phyloP scores from a whole-genome alignment of 805 yeast species.

The Candida wancherniae region DNA sequence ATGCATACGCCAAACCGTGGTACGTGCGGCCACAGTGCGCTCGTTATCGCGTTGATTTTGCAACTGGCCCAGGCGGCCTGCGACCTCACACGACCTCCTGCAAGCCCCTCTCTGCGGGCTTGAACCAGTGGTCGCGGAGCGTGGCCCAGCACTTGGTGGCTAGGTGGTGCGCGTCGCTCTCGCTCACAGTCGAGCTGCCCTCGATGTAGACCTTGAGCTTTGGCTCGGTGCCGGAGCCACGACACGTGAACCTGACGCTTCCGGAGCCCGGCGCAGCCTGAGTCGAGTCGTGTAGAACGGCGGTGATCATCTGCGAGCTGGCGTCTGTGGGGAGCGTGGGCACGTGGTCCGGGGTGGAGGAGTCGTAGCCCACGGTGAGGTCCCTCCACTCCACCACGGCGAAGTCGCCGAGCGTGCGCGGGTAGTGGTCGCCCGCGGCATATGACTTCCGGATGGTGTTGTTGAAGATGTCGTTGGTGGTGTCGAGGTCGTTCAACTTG shows the following conservation, averaged over 20 bases:
- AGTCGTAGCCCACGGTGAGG: slow-evolving; percentile 76
- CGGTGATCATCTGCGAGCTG: slow-evolving; percentile 83
- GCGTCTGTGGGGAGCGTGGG: slow-evolving; percentile 72
- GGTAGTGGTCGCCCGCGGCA: slow-evolving; percentile 28
- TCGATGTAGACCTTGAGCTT: slow-evolving; percentile 89
- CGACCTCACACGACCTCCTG: slow-evolving; percentile 28
- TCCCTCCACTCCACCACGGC: slow-evolving; percentile 71
- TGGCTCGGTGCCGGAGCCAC: slow-evolving; percentile 98
- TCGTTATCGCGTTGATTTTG: too few species aligned
- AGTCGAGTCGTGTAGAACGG: slow-evolving; percentile 27
- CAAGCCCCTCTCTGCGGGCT: slow-evolving; percentile 45
- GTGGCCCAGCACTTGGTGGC: slow-evolving; percentile 67
- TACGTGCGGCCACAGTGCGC: too few species aligned
- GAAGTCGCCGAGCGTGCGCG: slow-evolving; percentile 53
- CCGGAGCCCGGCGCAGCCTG: slow-evolving; percentile 20
- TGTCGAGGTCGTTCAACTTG: slow-evolving; percentile 48
- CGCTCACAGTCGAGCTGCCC: slow-evolving; percentile 47
- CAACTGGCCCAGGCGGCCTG: too few species aligned
- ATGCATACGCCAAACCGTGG: too few species aligned
- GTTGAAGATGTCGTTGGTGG: slow-evolving; percentile 53
- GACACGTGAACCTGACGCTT: slow-evolving; percentile 66
- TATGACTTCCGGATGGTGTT: slow-evolving; percentile 37
- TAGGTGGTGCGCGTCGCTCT: slow-evolving; percentile 41
- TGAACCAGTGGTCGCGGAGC: slow-evolving; percentile 61
- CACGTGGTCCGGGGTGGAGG: slow-evolving; percentile 49